Conservation (phyloP, 2,329 filamentous ascomycete species). For the Didymella pinodella region DNA sequence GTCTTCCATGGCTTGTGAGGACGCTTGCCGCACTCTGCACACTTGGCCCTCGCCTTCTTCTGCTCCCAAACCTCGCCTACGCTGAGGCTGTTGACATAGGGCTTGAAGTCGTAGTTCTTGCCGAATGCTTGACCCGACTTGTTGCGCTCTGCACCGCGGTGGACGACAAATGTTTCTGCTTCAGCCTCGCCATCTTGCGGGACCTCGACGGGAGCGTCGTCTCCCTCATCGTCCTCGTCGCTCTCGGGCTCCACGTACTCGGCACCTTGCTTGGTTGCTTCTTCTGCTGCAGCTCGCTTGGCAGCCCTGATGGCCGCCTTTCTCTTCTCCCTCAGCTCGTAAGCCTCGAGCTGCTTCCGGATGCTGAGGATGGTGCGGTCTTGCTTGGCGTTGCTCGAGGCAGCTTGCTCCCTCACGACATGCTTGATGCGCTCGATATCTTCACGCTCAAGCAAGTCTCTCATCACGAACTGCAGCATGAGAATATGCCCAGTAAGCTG, state of each 20-base stretch:
- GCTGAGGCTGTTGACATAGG: conserved; percentile 50
- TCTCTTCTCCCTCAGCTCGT: conserved; percentile 24
- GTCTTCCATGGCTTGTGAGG: conserved; percentile 57
- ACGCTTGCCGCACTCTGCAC: conserved; percentile 53
- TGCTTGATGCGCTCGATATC: conserved; percentile 57
- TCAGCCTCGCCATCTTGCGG: conserved; percentile 1
- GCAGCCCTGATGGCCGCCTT: conserved; percentile 13
- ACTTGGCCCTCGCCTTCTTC: conserved; percentile 54
- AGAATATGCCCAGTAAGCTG: conserved; percentile 62
- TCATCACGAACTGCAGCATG: conserved; percentile 56
- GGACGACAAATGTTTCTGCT: background rate
- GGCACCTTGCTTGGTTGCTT: conserved; percentile 5
- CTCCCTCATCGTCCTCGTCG: conserved; percentile 6
- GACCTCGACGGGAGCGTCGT: conserved; percentile 15
- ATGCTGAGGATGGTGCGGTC: conserved; percentile 37
- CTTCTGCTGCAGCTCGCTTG: conserved; percentile 15
- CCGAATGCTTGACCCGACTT: conserved; percentile 47
- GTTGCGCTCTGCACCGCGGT: conserved; percentile 4
- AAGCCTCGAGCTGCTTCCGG: conserved; percentile 40
- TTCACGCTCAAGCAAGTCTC: conserved; percentile 54
- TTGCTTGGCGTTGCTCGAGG: conserved; percentile 15
- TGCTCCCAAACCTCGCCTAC: conserved; percentile 48
- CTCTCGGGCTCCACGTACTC: conserved; percentile 9
- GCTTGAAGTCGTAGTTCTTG: conserved; percentile 51
- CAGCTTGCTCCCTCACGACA: conserved; percentile 37